phyloP scores from a whole-genome alignment of 2,329 filamentous ascomycete species.

The Neofusicoccum sp. region DNA sequence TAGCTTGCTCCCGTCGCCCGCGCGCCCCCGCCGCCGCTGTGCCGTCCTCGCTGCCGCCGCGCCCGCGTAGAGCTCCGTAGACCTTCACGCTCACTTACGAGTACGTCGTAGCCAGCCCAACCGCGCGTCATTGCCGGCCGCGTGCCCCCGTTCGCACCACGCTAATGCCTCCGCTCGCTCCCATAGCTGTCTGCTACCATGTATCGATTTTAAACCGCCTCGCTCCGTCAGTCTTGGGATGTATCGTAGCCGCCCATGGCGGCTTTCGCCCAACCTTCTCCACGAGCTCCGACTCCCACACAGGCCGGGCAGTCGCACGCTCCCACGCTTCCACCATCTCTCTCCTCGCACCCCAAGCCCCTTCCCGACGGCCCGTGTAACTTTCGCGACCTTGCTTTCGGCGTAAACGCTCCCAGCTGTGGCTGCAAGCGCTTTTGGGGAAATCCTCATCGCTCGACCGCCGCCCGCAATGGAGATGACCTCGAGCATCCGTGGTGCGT shows the following conservation, averaged over 20 bases:
- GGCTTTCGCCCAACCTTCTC: slow-evolving; percentile 32
- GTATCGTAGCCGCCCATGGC: slow-evolving; percentile 37
- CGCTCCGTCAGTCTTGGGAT: slow-evolving; percentile 16
- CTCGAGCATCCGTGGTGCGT: slow-evolving; percentile 49
- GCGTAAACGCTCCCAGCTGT: slow-evolving; percentile 49
- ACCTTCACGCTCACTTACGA: slow-evolving; percentile 3
- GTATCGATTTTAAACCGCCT: slow-evolving; percentile 10
- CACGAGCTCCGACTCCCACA: slow-evolving; percentile 28
- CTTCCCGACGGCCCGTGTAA: slow-evolving; percentile 58
- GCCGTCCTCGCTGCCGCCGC: not conserved
- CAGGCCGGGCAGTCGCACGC: slow-evolving; percentile 18
- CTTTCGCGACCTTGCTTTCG: slow-evolving; percentile 50
- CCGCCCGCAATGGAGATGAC: slow-evolving; percentile 34
- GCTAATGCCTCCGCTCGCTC: not conserved
- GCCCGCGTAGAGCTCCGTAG: not conserved
- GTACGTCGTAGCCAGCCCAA: not conserved
- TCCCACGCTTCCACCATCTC: slow-evolving; percentile 3
- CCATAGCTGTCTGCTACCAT: not conserved
- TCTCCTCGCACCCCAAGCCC: slow-evolving; percentile 20
- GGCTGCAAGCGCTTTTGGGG: slow-evolving; percentile 59
- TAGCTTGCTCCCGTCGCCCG: not conserved
- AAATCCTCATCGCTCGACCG: slow-evolving; percentile 30
- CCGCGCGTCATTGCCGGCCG: slow-evolving; percentile 5
- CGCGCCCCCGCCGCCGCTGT: not conserved
- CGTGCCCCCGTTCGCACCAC: not conserved